phyloP scores from a whole-genome alignment of 2,329 filamentous ascomycete genomes.

The Paraphoma sp. region DNA sequence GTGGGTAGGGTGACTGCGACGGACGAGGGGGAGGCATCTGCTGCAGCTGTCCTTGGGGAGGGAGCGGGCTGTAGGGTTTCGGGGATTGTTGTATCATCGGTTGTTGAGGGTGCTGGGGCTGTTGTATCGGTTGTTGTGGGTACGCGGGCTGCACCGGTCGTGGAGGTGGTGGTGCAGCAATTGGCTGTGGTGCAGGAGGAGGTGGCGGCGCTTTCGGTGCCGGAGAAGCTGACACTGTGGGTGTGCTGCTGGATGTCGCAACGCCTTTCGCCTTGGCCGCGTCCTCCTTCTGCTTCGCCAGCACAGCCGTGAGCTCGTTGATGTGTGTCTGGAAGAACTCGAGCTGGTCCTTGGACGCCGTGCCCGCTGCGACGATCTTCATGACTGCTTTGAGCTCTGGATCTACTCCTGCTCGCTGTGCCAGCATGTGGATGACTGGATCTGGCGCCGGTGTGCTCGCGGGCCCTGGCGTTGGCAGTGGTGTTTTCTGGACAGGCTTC shows the following conservation, averaged over 20 bases:
- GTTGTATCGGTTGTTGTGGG: conserved; percentile 10
- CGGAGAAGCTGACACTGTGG: background rate
- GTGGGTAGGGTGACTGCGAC: conserved; percentile 27
- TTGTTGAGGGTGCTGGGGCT: conserved; percentile 12
- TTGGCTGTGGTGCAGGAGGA: conserved; percentile 14
- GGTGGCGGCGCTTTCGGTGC: conserved; percentile 11
- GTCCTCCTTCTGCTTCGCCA: conserved; percentile 51
- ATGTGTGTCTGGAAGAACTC: conserved; percentile 82
- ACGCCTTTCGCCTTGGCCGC: conserved; percentile 26
- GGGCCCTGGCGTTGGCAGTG: conserved; percentile 26
- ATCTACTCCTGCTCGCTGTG: conserved; percentile 76
- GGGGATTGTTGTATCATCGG: conserved; percentile 10
- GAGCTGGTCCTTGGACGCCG: conserved; percentile 73
- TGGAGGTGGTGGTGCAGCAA: conserved; percentile 17
- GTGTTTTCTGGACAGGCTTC: conserved; percentile 34
- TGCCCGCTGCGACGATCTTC: conserved; percentile 80
- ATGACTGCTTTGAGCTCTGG: conserved; percentile 77
- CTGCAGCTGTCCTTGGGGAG: conserved; percentile 21
- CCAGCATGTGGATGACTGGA: conserved; percentile 81
- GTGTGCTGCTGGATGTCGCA: background rate
- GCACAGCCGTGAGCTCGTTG: conserved; percentile 71
- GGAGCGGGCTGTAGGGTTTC: conserved; percentile 24
- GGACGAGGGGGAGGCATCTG: conserved; percentile 25
- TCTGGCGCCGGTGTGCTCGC: conserved; percentile 60
- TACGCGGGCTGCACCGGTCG: conserved; percentile 20